Base-by-base conservation (phyloP, 1,139 yeast genomes). In the Yamadazyma blattariae region DNA sequence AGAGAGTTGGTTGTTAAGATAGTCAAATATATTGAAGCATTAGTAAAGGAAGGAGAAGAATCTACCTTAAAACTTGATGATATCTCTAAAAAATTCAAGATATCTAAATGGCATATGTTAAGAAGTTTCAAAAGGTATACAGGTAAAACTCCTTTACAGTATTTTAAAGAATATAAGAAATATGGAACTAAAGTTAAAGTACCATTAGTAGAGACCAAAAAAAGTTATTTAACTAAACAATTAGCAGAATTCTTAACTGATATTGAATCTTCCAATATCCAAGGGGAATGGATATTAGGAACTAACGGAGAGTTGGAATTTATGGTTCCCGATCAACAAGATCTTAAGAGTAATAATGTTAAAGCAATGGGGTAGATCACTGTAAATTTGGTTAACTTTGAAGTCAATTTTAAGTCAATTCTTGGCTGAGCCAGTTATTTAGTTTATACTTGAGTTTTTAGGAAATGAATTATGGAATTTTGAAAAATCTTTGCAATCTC, bases 91-190 rank as follows among this genome's bases (percentile, higher is more conserved):
- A 18, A 27, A 18, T 27, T 27, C 14, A 27, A 18, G 14, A 12
- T 27, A 11, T 27, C 30, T 18, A 27, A 27, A 18, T 27, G 30
- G 30, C 30, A 27, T 12, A 27, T 27, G 30, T 27, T 27, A 16
- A n/a, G 30, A 13, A n/a, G 17, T 5, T 27, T 27, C 12, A 18
- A 27, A 20, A 11, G 30, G 14, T 27, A 27, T 13, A 19, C 24
- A 5, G 23, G 15, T n/a, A 27, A 20, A 27, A 27, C 30, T 8
- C 30, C 30, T 2, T 20, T 19, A 19, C 30, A 27, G n/a, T 27
- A 19, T 20, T 27, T 19, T 18, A 27, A 18, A 6, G 23, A 27
- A 12, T 18, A 12, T 9, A 27, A 18, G 12, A 18, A 27, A 5
- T 14, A 18, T 20, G 17, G 23, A 10, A 18, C 5, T 4, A 12